Base-by-base conservation (phyloP, 441 rosid genomes). In the Pelargonium australe region DNA sequence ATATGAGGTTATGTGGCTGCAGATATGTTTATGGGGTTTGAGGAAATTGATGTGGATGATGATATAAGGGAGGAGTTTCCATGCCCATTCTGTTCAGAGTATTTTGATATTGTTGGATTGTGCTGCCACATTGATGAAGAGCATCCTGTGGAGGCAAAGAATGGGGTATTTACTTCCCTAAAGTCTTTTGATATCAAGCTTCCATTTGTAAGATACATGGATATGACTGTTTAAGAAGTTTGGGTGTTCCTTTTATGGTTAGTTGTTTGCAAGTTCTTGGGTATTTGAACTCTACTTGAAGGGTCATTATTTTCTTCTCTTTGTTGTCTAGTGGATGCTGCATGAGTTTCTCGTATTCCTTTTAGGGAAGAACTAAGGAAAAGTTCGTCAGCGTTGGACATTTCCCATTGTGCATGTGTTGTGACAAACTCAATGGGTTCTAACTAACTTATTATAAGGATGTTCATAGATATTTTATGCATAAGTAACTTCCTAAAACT, bases 41-140 rank as follows among this genome's bases (percentile, higher is more conserved):
- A 94, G 80, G 97, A 94, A 75, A 73, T 83, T 10, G 96, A 89
- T 72, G 97, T 85, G 60, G 99, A 94, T 76, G 93, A 87, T 77
- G 95, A 91, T 75, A 77, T 86, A 73, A 83, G 89, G 77, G 98
- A 91, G 81, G 98, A 94, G 82, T 94, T 88, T 75, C 86, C 92
- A 17, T 94, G 99, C 77, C 97, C 99, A 19, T 94, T 94, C 81
- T 94, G 99, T 70, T 85, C 96, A 10, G 92, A 91, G 67, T 85
- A 83, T 73, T 94, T 87, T 69, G 97, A 91, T 79, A 94, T 89
- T 31, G 89, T 85, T 44, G 93, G 97, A 58, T 83, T 91, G 77
- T 94, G 97, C 76, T 88, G 95, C 75, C 99, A 91, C 86, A 91
- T 94, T 67, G 98, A 94, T 14, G 97, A 94, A 55, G 92, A 85